These are phyloP conservation scores for Alternaria panax DNA, from an alignment of 2,329 filamentous ascomycete genomes.

Conservation along the genomic window DNA sequence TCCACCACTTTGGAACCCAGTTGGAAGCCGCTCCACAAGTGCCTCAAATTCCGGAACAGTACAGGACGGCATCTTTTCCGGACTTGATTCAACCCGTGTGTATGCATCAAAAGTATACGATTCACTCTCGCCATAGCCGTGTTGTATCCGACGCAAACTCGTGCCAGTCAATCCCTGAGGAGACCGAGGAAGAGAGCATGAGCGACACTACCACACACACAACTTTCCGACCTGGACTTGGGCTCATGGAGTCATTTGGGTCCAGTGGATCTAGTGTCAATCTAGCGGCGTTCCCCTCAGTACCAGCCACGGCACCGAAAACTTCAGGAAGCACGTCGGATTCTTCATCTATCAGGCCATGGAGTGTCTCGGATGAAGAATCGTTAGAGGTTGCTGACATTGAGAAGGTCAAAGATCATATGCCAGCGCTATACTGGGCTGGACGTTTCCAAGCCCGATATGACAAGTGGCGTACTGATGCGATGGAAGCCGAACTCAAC, in stretches of 20 bases:
- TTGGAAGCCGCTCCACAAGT: conserved; percentile 31
- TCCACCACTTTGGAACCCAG: conserved; percentile 30
- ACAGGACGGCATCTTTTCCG: conserved; percentile 26
- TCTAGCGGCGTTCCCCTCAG: background rate
- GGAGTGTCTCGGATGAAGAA: conserved; percentile 13
- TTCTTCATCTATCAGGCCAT: conserved; percentile 5
- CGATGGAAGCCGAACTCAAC: conserved; percentile 33
- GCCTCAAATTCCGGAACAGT: conserved; percentile 33
- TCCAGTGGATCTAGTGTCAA: background rate
- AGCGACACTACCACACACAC: background rate
- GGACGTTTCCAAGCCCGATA: conserved; percentile 44
- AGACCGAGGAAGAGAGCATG: background rate
- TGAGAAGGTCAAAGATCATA: conserved; percentile 42
- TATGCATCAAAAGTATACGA: background rate
- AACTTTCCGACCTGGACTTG: background rate
- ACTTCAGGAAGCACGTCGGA: background rate
- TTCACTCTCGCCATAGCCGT: background rate
- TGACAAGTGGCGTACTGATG: conserved; percentile 47
- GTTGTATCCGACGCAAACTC: conserved; percentile 7
- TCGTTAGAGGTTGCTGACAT: conserved; percentile 30
- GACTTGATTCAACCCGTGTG: conserved; percentile 7
- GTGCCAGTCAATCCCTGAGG: conserved; percentile 15
- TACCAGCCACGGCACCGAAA: background rate
- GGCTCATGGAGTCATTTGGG: background rate
- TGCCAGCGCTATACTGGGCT: conserved; percentile 46